Percentiles rank a stretch among this genome's conserved stretches.
These are phyloP conservation scores for Kwoniella mangroviensis DNA, from an alignment of 768 basidiomycete genomes.

Conservation along the genomic window DNA sequence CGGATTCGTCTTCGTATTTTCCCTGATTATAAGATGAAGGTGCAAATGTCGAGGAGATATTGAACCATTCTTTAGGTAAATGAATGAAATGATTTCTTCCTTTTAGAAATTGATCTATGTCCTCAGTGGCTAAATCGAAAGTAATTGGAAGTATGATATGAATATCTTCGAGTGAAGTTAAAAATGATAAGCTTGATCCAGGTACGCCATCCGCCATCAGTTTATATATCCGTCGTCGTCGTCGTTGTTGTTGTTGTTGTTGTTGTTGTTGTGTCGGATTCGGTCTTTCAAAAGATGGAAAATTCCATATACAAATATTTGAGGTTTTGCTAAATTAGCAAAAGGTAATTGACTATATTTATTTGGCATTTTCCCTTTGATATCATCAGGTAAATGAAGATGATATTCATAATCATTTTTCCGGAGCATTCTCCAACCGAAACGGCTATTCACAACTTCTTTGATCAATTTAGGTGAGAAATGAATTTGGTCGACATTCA, in stretches of 20 bases:
- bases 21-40: background rate
- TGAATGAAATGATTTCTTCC: background rate
- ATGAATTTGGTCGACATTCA: background rate
- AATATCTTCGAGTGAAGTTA: background rate
- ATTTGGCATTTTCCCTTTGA: background rate
- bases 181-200: background rate
- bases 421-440: background rate
- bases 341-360: slow-evolving; percentile 4
- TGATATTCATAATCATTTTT: background rate
- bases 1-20: background rate
- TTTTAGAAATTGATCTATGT: background rate
- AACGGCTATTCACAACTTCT: background rate
- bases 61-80: background rate
- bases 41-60: background rate
- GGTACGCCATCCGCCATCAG: background rate
- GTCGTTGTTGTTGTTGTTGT: background rate
- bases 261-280: too few relatives aligned
- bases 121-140: background rate
- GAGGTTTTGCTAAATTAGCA: background rate
- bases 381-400: background rate
- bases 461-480: background rate
- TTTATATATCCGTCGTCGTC: background rate
- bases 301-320: background rate
- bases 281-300: background rate
- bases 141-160: background rate